These are phyloP conservation scores for Glebionis coronaria DNA, from an alignment of 129 eudicot genomes.

Conservation along the genomic window DNA sequence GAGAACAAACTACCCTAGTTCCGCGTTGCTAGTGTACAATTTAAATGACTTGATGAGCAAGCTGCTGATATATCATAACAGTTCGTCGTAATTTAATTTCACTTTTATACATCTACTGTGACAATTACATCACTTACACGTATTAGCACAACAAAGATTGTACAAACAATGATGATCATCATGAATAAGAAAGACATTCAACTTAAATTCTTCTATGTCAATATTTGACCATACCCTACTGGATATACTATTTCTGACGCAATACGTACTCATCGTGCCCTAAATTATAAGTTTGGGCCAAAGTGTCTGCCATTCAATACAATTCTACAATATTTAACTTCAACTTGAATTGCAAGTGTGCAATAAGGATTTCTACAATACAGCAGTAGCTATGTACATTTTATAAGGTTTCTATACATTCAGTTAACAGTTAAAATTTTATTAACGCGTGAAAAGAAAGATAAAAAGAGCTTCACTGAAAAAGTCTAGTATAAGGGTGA, in stretches of 20 bases:
- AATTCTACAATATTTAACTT: background rate
- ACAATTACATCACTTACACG: too few species aligned
- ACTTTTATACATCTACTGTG: too few species aligned
- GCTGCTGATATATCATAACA: too few species aligned
- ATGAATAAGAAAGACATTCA: background rate
- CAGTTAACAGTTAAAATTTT: too few species aligned
- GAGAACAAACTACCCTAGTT: too few species aligned
- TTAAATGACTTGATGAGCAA: too few species aligned
- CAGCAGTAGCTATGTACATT: background rate
- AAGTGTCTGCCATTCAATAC: background rate
- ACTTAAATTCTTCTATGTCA: background rate
- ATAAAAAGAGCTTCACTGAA: too few species aligned
- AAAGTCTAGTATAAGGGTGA: too few species aligned
- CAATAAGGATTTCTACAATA: too few species aligned
- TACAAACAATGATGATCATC: background rate
- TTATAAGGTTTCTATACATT: background rate
- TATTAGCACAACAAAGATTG: background rate
- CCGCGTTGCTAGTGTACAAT: too few species aligned
- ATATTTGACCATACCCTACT: background rate
- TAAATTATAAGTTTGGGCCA: background rate
- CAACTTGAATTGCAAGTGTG: constrained; percentile 1
- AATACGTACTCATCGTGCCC: background rate
- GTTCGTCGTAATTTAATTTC: too few species aligned
- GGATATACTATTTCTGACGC: background rate
- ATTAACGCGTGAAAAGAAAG: too few species aligned